A percentile compares a stretch with the other conserved stretches of the same genome.
These are phyloP conservation scores for Aulographum hederae DNA, from an alignment of 2,329 filamentous ascomycete species.

Conservation along the genomic window DNA sequence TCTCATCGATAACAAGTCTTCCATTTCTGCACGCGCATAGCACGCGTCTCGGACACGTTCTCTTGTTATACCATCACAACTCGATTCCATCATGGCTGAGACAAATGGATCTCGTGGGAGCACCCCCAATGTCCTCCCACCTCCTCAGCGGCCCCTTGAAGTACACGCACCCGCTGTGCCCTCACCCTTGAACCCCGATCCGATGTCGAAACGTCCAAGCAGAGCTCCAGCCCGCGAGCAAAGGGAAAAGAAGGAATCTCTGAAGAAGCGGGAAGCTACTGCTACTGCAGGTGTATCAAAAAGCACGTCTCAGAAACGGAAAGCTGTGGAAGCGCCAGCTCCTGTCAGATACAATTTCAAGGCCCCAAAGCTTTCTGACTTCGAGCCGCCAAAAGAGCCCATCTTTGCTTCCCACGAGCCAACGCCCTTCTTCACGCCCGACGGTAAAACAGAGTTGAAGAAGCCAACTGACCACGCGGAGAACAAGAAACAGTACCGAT, in stretches of 20 bases:
- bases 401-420: conserved; percentile 29
- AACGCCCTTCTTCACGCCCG: conserved; percentile 21
- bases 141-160: conserved; percentile 48
- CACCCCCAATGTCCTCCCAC: conserved; percentile 17
- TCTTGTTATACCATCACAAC: too few species aligned
- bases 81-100: too few species aligned
- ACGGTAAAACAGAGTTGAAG: conserved; percentile 23
- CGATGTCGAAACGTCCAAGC: conserved; percentile 28
- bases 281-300: conserved; percentile 8
- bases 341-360: conserved; percentile 33
- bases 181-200: conserved; percentile 56
- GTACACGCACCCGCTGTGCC: conserved; percentile 52
- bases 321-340: conserved; percentile 18
- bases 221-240: conserved; percentile 27
- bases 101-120: conserved; percentile 16
- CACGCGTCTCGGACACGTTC: too few species aligned
- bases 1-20: too few species aligned
- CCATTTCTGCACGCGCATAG: too few species aligned
- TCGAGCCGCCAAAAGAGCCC: conserved; percentile 29
- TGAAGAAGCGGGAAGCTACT: conserved; percentile 32
- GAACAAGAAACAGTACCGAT: conserved; percentile 61
- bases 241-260: conserved; percentile 29
- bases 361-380: conserved; percentile 27
- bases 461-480: conserved; percentile 36
- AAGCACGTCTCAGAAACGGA: conserved; percentile 18